Conservation (phyloP, 1,139 yeast genomes). For the Yamadazyma aaseri region DNA sequence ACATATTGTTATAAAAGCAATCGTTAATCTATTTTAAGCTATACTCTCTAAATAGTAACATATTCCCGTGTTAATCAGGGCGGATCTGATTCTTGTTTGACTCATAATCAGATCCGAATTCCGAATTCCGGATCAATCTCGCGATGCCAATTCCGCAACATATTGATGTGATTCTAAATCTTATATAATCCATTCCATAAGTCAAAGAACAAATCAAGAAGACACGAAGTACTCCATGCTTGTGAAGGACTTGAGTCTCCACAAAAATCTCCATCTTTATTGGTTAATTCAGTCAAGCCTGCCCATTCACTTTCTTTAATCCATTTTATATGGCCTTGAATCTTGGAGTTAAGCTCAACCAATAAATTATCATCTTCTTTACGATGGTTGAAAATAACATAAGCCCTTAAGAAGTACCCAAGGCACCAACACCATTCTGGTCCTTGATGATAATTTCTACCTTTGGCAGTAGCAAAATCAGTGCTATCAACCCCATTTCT, state of each 20-base stretch:
- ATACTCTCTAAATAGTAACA: too few relatives aligned
- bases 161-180: too few relatives aligned
- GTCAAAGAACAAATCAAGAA: constrained; percentile 77
- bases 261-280: constrained; percentile 80
- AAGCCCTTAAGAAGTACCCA: constrained; percentile 86
- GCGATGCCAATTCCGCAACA: constrained; percentile 1
- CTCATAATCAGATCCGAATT: too few relatives aligned
- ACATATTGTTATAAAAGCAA: too few relatives aligned
- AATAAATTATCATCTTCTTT: constrained; percentile 18
- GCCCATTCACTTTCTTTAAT: constrained; percentile 80
- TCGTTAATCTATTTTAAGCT: too few relatives aligned
- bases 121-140: too few relatives aligned
- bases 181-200: constrained; percentile 31
- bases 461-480: constrained; percentile 92
- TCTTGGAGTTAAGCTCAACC: constrained; percentile 48
- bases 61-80: too few relatives aligned
- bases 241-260: constrained; percentile 91
- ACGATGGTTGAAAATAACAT: constrained; percentile 49
- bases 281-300: constrained; percentile 89
- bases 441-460: constrained; percentile 96
- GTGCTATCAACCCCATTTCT: constrained; percentile 73
- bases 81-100: too few relatives aligned
- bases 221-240: constrained; percentile 92
- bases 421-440: constrained; percentile 97
- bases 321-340: constrained; percentile 69